Conservation (phyloP, 1,284 basidiomycete genomes). For the Leccinum huronense region DNA sequence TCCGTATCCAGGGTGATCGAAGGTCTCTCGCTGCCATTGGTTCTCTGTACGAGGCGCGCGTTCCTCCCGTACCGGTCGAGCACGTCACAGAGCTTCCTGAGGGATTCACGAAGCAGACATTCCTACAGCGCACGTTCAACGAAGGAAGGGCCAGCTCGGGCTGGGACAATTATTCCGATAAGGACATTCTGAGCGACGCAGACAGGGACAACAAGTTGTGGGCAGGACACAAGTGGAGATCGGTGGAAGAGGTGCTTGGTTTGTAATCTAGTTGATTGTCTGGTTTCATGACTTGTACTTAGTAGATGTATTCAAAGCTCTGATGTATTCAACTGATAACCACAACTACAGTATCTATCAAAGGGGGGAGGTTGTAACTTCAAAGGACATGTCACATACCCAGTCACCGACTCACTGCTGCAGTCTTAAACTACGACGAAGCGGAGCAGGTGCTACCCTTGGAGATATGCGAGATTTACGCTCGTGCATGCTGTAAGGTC, state of each 20-base stretch:
- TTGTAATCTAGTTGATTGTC: slow-evolving; percentile 17
- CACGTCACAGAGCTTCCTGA: slow-evolving; percentile 31
- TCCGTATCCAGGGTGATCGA: slow-evolving; percentile 42
- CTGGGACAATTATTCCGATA: slow-evolving; percentile 32
- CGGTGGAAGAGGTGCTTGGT: slow-evolving; percentile 28
- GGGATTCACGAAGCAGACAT: slow-evolving; percentile 33
- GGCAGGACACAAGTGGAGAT: slow-evolving; percentile 33
- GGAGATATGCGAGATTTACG: too few species aligned
- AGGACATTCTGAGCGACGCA: slow-evolving; percentile 27
- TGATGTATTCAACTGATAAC: slow-evolving; percentile 1
- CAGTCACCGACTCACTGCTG: too few species aligned
- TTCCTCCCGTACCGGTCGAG: slow-evolving; percentile 21
- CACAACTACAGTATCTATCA: neutral
- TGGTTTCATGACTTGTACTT: neutral
- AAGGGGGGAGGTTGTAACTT: too few species aligned
- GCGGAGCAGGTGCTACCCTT: too few species aligned
- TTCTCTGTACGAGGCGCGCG: slow-evolving; percentile 26
- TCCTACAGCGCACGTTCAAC: slow-evolving; percentile 26
- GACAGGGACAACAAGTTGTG: slow-evolving; percentile 29
- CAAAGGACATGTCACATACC: too few species aligned
- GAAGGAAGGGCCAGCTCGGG: slow-evolving; percentile 32
- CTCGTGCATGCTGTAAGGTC: too few species aligned
- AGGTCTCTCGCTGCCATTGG: slow-evolving; percentile 26
- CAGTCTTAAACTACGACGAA: too few species aligned
- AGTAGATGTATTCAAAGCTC: neutral